phyloP scores from a whole-genome alignment of 176 grass and related monocot species.

The Panicum miliaceum region DNA sequence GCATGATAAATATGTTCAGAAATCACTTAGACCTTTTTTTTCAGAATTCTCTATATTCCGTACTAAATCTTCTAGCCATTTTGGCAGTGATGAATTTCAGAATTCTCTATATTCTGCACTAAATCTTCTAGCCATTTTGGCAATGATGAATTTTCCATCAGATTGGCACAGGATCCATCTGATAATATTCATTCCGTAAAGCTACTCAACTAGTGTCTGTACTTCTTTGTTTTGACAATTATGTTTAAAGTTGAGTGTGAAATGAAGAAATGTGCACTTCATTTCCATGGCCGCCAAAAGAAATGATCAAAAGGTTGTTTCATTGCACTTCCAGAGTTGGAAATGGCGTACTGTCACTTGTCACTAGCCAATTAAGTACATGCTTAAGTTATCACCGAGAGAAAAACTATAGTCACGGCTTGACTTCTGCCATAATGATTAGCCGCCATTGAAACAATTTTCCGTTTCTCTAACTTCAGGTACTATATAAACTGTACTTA shows the following conservation, averaged over 20 bases:
- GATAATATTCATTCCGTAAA: slow-evolving; percentile 8
- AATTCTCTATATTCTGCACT: not conserved
- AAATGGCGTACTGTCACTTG: not conserved
- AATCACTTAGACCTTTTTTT: not conserved
- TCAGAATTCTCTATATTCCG: not conserved
- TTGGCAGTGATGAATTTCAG: not conserved
- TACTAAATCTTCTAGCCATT: not conserved
- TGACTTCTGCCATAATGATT: slow-evolving; percentile 43
- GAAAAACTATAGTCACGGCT: slow-evolving; percentile 5
- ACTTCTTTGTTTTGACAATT: slow-evolving; percentile 14
- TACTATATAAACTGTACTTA: slow-evolving; percentile 29
- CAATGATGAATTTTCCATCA: not conserved
- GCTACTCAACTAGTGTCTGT: slow-evolving; percentile 4
- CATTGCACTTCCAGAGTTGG: slow-evolving; percentile 28
- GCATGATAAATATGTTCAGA: not conserved
- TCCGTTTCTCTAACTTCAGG: not conserved
- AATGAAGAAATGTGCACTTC: slow-evolving; percentile 43
- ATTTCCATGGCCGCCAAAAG: slow-evolving; percentile 30
- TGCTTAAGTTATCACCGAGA: not conserved
- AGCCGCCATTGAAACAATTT: not conserved
- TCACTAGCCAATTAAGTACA: not conserved
- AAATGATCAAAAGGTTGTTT: slow-evolving; percentile 45
- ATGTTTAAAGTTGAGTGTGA: slow-evolving; percentile 32
- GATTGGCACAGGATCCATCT: not conserved
- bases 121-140: not conserved